These are phyloP conservation scores for Glycine soja DNA, from an alignment of 306 rosid species.

Conservation along the genomic window DNA sequence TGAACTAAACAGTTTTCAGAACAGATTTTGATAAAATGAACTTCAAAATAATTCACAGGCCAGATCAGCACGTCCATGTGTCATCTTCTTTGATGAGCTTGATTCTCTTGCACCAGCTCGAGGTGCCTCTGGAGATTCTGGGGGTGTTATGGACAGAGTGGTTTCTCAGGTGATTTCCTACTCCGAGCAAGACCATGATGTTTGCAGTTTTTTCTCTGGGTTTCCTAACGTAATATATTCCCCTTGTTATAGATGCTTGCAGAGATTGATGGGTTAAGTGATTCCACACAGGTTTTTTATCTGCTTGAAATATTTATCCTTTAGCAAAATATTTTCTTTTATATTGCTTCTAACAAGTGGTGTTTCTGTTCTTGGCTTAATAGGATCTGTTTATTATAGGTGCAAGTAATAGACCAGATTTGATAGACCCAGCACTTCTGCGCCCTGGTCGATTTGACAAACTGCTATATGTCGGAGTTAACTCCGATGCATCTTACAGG, in stretches of 20 bases:
- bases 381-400: slow-evolving; percentile 97
- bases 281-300: slow-evolving; percentile 80
- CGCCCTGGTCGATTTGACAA: slow-evolving; percentile 98
- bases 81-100: slow-evolving; percentile 94
- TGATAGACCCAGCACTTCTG: slow-evolving; percentile 93
- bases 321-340: slow-evolving; percentile 18
- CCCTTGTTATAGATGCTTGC: slow-evolving; percentile 85
- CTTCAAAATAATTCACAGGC: slow-evolving; percentile 59
- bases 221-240: slow-evolving; percentile 45
- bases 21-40: slow-evolving; percentile 36
- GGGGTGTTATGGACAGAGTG: slow-evolving; percentile 91
- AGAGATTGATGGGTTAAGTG: slow-evolving; percentile 91
- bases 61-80: slow-evolving; percentile 97
- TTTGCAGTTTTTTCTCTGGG: slow-evolving; percentile 26
- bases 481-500: slow-evolving; percentile 86
- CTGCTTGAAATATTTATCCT: slow-evolving; percentile 23
- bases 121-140: slow-evolving; percentile 94
- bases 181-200: slow-evolving; percentile 16
- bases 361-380: slow-evolving; percentile 41
- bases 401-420: slow-evolving; percentile 97
- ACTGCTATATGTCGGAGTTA: slow-evolving; percentile 89
- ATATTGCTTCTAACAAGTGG: slow-evolving; percentile 42
- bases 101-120: slow-evolving; percentile 99
- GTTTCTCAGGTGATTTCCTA: slow-evolving; percentile 86
- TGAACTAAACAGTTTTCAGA: not conserved